phyloP scores from a whole-genome alignment of 805 yeast genomes.

The Myxozyma udenii region DNA sequence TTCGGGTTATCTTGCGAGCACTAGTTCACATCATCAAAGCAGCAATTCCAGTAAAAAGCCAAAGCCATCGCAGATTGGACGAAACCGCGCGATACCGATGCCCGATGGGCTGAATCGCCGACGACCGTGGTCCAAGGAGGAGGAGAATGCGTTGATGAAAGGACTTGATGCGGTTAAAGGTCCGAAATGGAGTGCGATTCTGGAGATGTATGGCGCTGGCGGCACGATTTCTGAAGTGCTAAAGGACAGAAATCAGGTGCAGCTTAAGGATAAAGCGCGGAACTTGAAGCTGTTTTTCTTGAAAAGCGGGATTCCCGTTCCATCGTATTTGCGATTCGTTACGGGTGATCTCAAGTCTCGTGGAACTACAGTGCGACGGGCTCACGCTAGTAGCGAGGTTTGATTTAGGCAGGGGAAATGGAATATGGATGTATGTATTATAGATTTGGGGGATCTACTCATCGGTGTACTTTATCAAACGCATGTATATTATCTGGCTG shows the following conservation, averaged over 20 bases:
- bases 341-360: slow-evolving; percentile 63
- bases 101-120: slow-evolving; percentile 40
- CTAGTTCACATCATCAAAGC: background rate
- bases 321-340: slow-evolving; percentile 73
- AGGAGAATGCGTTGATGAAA: slow-evolving; percentile 76
- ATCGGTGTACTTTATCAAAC: too few species aligned
- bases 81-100: slow-evolving; percentile 9
- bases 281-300: slow-evolving; percentile 88
- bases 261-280: slow-evolving; percentile 92
- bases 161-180: slow-evolving; percentile 77
- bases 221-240: slow-evolving; percentile 79
- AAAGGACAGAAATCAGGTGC: slow-evolving; percentile 86
- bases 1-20: too few species aligned
- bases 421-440: too few species aligned
- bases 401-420: too few species aligned
- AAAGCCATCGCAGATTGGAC: background rate
- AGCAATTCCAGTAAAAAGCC: background rate
- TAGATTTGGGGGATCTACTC: too few species aligned
- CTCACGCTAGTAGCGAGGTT: too few species aligned
- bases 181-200: slow-evolving; percentile 89
- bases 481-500: too few species aligned
- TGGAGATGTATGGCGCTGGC: slow-evolving; percentile 91
- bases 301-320: slow-evolving; percentile 71
- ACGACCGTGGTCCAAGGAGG: slow-evolving; percentile 82
- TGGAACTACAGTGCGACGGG: too few species aligned